Base-by-base conservation (phyloP, 75 land plant species). In the Picea sitchensis region DNA sequence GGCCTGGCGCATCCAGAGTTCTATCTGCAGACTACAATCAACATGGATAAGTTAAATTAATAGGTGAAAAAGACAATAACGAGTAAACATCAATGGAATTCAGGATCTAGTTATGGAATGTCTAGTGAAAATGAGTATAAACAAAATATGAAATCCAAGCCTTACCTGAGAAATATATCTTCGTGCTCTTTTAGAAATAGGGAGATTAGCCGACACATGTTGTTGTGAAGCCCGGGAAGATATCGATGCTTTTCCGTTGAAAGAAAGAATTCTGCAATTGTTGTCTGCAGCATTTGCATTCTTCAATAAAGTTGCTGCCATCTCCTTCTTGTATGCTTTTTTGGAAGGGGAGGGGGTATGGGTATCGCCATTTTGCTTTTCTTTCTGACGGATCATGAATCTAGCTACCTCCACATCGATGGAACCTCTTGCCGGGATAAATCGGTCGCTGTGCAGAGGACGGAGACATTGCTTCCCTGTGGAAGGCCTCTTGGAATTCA, bases 1-100 rank as follows among this genome's bases (percentile, higher is more conserved):
- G 44, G 6, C 87, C 87, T 26, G 92, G 91, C 0, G 91, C 93
- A 85, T 90, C 91, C 21, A 90, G 62, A 7, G 88, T 88, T 68
- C 90, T 84, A 76, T 88, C 92, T 4, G 90, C 80, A 59, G 82
- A 75, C 92, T 90, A 82, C 14, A 54, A 2, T 15, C 4, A 3
- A 51, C 41, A 3, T 30, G 14, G 3, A 18, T 14, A 3, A 2
- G 4, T 65, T 4, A 32, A 11, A 65, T 20, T 18, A 36, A 38
- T 6, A 7, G 17, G 5, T 20, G 14, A 34, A 1, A 9, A 67
- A 14, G 32, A 67, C 41, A 14, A 12, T 36, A 31, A 23, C 47
- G 18, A 44, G 38, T 38, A 54, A 47, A 30, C 20, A 14, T 58
- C 58, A 51, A 15, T 15, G 30, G 14, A 68, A 26, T 20, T 21